Base-by-base conservation (phyloP, 1,284 basidiomycete species). In the Athelia sp. region DNA sequence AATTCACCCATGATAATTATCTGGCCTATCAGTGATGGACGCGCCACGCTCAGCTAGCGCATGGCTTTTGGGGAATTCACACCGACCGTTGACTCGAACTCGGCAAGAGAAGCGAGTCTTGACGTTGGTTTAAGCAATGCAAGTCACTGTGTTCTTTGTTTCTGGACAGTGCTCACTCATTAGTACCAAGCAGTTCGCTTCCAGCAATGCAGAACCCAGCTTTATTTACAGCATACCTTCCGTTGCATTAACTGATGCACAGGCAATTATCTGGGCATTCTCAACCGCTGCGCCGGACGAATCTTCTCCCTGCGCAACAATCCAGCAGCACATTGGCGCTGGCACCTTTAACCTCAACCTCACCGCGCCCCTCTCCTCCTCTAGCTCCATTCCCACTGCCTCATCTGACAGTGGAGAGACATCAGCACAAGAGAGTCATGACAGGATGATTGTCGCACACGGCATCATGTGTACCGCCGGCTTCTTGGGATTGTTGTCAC, bases 1-100 rank as follows among this genome's bases (percentile, higher is more conserved):
- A 61, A 71, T 52, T 68, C 74, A 10, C 75, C 79, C 0, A 80
- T 85, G 78, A 76, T 85, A 46, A 78, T 87, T 43, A 74, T 80
- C 64, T 87, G 84, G 84, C 66, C 76, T 6, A 81, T 82, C 56
- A 60, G 63, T 11, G 74, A 80, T 53, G 75, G 75, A 6, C 64
- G 70, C 2, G 67, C 81, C 38, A 82, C 79, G 10, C 63, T 86
- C 22, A 83, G 81, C 13, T 83, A 87, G 59, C 73, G 84, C 26
- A 62, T 62, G 21, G 76, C 84, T 0, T 50, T 66, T 2, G 55
- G 56, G 3, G 64, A 80, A 46, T 59, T 65, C 0, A 68, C 73
- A 69, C 84, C 84, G 1, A 72, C 60, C 18, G 70, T 80, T 19
- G 76, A 72, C 42, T 47, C 64, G 14, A 69, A 64, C 52, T 81